These are phyloP conservation scores for Simplicillium sp. DNA, from an alignment of 2,329 filamentous ascomycete genomes.

Conservation along the genomic window DNA sequence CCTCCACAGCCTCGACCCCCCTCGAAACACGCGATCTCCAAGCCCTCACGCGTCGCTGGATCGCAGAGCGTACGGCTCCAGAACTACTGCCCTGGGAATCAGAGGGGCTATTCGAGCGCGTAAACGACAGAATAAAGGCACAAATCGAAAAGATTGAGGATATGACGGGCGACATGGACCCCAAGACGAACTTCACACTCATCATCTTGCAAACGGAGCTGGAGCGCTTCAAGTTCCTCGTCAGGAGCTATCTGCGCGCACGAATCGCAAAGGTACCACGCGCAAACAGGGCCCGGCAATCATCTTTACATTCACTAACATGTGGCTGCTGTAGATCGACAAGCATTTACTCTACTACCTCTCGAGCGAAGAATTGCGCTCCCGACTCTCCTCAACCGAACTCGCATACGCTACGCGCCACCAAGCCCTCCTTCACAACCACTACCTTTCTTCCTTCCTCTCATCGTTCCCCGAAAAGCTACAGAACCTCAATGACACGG, in stretches of 20 bases:
- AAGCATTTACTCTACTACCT: conserved; percentile 67
- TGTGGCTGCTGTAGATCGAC: conserved; percentile 50
- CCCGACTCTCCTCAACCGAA: conserved; percentile 67
- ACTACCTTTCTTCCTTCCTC: conserved; percentile 82
- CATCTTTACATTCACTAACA: neutral
- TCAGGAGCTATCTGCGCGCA: conserved; percentile 72
- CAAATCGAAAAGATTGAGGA: conserved; percentile 66
- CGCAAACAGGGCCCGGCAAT: too few species aligned
- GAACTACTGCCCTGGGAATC: conserved; percentile 74
- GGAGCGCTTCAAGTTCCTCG: conserved; percentile 84
- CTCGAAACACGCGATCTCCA: conserved; percentile 68
- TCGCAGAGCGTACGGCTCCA: conserved; percentile 81
- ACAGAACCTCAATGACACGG: conserved; percentile 81
- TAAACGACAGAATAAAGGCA: conserved; percentile 60
- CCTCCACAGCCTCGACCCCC: conserved; percentile 41
- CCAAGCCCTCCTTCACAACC: conserved; percentile 71
- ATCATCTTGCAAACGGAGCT: conserved; percentile 96
- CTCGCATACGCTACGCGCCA: conserved; percentile 75
- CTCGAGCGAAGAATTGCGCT: conserved; percentile 40
- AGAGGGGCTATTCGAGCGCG: conserved; percentile 68
- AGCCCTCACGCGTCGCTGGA: conserved; percentile 82
- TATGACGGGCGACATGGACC: conserved; percentile 77
- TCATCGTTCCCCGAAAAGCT: conserved; percentile 68
- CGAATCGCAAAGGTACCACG: conserved; percentile 76
- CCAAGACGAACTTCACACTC: conserved; percentile 83